These are phyloP conservation scores for Mucor lusitanicus DNA, from an alignment of 371 early-diverging fungal genomes.

Conservation along the genomic window DNA sequence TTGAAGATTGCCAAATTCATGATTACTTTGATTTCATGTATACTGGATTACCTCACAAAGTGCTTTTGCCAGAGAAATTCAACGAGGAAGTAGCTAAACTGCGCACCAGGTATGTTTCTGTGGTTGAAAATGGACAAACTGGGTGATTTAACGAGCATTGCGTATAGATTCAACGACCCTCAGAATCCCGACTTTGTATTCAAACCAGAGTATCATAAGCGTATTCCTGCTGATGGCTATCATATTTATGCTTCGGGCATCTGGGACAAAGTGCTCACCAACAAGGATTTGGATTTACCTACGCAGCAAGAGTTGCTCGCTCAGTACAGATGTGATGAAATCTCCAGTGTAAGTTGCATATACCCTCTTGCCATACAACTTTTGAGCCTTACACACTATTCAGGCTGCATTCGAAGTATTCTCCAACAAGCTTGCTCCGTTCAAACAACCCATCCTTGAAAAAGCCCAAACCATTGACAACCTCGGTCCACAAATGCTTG, in stretches of 20 bases:
- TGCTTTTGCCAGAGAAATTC: constrained; percentile 84
- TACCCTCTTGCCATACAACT: background rate
- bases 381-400: background rate
- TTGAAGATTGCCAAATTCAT: constrained; percentile 73
- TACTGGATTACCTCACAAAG: constrained; percentile 89
- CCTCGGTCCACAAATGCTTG: constrained; percentile 71
- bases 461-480: constrained; percentile 72
- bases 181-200: constrained; percentile 78
- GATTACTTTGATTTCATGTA: constrained; percentile 95
- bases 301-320: constrained; percentile 97
- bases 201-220: constrained; percentile 83
- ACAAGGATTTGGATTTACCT: constrained; percentile 95
- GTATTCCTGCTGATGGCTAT: constrained; percentile 95
- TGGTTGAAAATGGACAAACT: background rate
- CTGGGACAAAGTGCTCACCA: constrained; percentile 92
- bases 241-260: constrained; percentile 86
- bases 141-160: background rate
- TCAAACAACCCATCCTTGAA: constrained; percentile 71
- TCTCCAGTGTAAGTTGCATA: constrained; percentile 59
- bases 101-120: constrained; percentile 59
- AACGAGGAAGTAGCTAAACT: constrained; percentile 71
- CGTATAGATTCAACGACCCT: constrained; percentile 70
- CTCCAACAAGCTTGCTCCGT: constrained; percentile 55
- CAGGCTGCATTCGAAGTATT: constrained; percentile 73
- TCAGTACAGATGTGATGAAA: constrained; percentile 98